Percentiles rank a stretch among this genome's conserved stretches.
These are phyloP conservation scores for Starmera pachycereana DNA, from an alignment of 805 yeast species.

Conservation along the genomic window DNA sequence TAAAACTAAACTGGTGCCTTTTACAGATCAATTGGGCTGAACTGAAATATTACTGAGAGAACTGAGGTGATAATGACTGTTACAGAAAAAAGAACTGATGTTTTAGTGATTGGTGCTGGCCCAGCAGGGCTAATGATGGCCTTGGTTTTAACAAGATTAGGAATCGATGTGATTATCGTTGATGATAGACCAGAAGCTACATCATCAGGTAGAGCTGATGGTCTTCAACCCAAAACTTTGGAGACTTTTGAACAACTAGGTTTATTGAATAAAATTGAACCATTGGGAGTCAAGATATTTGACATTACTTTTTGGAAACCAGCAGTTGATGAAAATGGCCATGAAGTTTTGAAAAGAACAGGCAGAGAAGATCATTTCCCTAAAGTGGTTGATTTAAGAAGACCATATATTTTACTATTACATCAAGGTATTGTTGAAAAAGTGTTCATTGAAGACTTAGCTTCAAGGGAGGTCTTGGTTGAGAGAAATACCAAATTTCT, in stretches of 20 bases:
- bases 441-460: constrained; percentile 17
- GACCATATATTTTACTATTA: constrained; percentile 19
- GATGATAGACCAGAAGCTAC: constrained; percentile 21
- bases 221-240: constrained; percentile 22
- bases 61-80: background rate
- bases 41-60: too few relatives aligned
- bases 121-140: constrained; percentile 29
- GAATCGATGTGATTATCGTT: constrained; percentile 19
- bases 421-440: constrained; percentile 24
- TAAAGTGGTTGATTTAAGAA: constrained; percentile 15
- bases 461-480: background rate
- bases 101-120: constrained; percentile 28
- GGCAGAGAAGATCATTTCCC: background rate
- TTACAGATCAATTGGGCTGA: too few relatives aligned
- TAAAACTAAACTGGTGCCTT: too few relatives aligned
- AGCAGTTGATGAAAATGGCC: constrained; percentile 16
- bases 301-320: constrained; percentile 23
- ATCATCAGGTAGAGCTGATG: constrained; percentile 26
- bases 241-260: constrained; percentile 21
- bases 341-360: constrained; percentile 1
- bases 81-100: constrained; percentile 15
- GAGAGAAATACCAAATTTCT: constrained; percentile 15
- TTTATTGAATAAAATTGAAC: constrained; percentile 17
- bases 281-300: constrained; percentile 19
- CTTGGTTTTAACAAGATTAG: constrained; percentile 19